These are phyloP conservation scores for Catharanthus roseus DNA, from an alignment of 257 asterid genomes.

Conservation along the genomic window DNA sequence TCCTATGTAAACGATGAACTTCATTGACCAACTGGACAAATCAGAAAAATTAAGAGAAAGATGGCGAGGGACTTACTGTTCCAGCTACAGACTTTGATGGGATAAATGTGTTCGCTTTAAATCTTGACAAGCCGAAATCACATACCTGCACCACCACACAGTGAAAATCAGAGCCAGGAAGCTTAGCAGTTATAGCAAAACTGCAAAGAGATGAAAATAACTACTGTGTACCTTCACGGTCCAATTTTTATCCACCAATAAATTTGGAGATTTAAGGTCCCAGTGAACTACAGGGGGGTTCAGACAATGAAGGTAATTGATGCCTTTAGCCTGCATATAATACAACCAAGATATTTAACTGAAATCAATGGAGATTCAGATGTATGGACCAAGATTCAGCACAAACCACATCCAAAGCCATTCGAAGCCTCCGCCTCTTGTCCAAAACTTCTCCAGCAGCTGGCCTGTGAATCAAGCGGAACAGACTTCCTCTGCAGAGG, in stretches of 20 bases:
- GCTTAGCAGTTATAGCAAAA: neutral
- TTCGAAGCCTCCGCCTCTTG: slow-evolving; percentile 73
- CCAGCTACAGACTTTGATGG: slow-evolving; percentile 95
- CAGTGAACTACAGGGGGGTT: slow-evolving; percentile 84
- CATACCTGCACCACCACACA: slow-evolving; percentile 47
- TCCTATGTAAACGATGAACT: neutral
- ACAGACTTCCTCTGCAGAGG: slow-evolving; percentile 74
- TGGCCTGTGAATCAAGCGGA: slow-evolving; percentile 84
- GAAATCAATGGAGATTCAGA: slow-evolving; percentile 8
- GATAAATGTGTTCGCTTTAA: slow-evolving; percentile 86
- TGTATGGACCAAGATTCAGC: slow-evolving; percentile 5
- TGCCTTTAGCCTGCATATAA: slow-evolving; percentile 69
- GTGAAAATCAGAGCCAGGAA: slow-evolving; percentile 1
- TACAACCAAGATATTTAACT: slow-evolving; percentile 3
- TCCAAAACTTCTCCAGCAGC: slow-evolving; percentile 79
- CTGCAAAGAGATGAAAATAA: neutral
- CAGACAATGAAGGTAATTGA: slow-evolving; percentile 83
- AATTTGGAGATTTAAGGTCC: slow-evolving; percentile 91
- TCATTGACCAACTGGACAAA: neutral
- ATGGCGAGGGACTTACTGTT: slow-evolving; percentile 52
- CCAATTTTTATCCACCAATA: slow-evolving; percentile 89
- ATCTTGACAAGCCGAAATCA: slow-evolving; percentile 90
- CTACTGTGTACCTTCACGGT: slow-evolving; percentile 62
- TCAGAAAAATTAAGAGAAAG: neutral
- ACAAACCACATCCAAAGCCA: slow-evolving; percentile 97